Percentiles rank a stretch among this genome's conserved stretches.
Evolutionary conservation across 129 eudicot genomes (phyloP).

Genomic region (Flaveria brownii): DNA sequence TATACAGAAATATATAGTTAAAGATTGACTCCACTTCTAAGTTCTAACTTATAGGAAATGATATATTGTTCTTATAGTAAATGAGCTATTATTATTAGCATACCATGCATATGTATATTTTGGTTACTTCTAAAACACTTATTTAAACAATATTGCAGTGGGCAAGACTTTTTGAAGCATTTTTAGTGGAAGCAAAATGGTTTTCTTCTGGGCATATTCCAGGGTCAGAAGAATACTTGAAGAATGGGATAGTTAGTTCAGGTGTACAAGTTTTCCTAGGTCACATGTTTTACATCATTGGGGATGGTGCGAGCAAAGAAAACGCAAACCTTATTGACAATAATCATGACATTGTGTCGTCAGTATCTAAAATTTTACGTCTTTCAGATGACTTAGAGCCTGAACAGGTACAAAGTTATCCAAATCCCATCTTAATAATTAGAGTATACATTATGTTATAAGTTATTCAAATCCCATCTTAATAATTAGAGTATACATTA

Average conservation of each 20-base stretch:
- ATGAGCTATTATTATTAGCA: not conserved
- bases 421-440: not conserved
- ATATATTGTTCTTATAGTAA: no score
- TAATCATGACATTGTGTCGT: constrained; percentile 28
- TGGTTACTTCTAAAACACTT: not conserved
- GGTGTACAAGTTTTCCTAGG: constrained; percentile 44
- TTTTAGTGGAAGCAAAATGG: constrained; percentile 57
- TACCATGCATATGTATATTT: not conserved
- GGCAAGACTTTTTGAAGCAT: constrained; percentile 48
- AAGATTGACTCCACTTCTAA: not conserved
- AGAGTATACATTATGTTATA: not conserved
- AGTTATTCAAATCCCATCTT: not conserved
- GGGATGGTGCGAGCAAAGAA: constrained; percentile 22
- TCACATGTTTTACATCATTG: constrained; percentile 51
- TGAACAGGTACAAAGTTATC: constrained; percentile 20
- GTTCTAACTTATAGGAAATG: not conserved
- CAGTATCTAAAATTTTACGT: constrained; percentile 46
- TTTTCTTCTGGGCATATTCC: constrained; percentile 41
- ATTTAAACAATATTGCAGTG: constrained; percentile 31
- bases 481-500: no score
- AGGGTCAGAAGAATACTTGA: constrained; percentile 43
- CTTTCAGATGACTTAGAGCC: constrained; percentile 45
- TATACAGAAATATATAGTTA: not conserved
- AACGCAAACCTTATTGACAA: constrained; percentile 12
- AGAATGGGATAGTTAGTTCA: constrained; percentile 47